Conservation (phyloP, 2,329 filamentous ascomycete species). For the Calonectria henricotiae region DNA sequence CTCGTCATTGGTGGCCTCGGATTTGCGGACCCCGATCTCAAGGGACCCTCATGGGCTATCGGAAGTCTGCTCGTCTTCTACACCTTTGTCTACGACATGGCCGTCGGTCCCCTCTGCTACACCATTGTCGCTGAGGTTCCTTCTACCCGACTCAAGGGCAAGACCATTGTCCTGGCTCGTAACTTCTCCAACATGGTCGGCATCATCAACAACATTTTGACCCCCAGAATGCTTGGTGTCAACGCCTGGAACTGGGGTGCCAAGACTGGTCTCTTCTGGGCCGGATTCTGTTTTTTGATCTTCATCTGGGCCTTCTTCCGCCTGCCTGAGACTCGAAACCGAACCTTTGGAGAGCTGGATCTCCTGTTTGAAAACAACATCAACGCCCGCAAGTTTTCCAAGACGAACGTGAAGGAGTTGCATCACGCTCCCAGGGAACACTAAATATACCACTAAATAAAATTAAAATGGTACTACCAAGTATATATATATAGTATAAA, state of each 20-base stretch:
- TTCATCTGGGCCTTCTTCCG: constrained; percentile 69
- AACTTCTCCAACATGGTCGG: constrained; percentile 66
- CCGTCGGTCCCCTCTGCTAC: constrained; percentile 78
- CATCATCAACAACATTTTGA: constrained; percentile 64
- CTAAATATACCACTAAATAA: background rate
- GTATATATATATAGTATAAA: background rate
- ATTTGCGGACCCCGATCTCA: constrained; percentile 67
- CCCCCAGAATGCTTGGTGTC: constrained; percentile 64
- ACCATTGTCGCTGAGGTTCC: constrained; percentile 78
- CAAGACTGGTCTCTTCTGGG: constrained; percentile 66
- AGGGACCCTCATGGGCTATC: constrained; percentile 64
- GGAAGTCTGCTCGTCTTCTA: constrained; percentile 64
- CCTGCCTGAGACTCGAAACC: constrained; percentile 69
- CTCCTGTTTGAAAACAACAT: constrained; percentile 66
- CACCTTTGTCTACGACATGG: constrained; percentile 61
- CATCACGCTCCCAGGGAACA: background rate
- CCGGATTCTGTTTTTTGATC: constrained; percentile 57
- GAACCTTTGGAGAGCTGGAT: constrained; percentile 71
- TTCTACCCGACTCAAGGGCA: constrained; percentile 64
- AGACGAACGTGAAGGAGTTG: constrained; percentile 9
- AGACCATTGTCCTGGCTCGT: constrained; percentile 65
- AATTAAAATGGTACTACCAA: background rate
- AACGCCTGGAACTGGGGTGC: constrained; percentile 66
- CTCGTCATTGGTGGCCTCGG: constrained; percentile 61
- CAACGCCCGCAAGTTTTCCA: constrained; percentile 27